These are phyloP conservation scores for Spatholobus suberectus DNA, from an alignment of 306 rosid genomes.

Conservation along the genomic window DNA sequence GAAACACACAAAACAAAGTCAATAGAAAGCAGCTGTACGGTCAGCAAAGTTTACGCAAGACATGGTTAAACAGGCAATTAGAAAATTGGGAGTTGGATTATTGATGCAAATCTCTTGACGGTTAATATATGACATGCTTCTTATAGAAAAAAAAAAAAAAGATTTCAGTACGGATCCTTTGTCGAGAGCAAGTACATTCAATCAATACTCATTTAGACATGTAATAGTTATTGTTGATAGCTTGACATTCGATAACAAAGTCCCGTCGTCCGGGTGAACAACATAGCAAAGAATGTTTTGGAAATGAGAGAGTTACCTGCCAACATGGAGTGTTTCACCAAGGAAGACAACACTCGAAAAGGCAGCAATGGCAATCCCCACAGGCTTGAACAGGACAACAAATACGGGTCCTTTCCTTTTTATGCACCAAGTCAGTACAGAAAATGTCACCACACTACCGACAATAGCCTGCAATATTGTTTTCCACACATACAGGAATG, in stretches of 20 bases:
- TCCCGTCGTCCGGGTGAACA: background rate
- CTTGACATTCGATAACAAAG: too few species aligned
- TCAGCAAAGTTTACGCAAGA: background rate
- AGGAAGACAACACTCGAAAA: conserved; percentile 62
- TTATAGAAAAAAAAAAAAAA: too few species aligned
- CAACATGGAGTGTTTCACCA: conserved; percentile 64
- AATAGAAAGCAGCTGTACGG: background rate
- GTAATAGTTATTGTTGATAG: background rate
- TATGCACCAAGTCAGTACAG: conserved; percentile 64
- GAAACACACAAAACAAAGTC: background rate
- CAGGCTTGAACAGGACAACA: conserved; percentile 69
- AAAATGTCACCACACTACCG: conserved; percentile 61
- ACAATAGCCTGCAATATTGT: conserved; percentile 52
- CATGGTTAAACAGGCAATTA: background rate
- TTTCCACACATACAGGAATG: conserved; percentile 9
- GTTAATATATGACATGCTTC: background rate
- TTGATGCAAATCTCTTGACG: background rate
- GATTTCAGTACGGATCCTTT: background rate
- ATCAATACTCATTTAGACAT: background rate
- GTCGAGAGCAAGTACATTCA: too few species aligned
- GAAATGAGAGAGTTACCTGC: conserved; percentile 49
- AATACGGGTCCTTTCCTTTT: conserved; percentile 71
- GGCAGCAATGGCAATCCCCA: conserved; percentile 72
- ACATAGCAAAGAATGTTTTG: background rate
- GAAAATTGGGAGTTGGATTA: background rate